A percentile compares a stretch with the other conserved stretches of the same genome.
These are phyloP conservation scores for Boechera stricta DNA, from an alignment of 345 rosid species.

Conservation along the genomic window DNA sequence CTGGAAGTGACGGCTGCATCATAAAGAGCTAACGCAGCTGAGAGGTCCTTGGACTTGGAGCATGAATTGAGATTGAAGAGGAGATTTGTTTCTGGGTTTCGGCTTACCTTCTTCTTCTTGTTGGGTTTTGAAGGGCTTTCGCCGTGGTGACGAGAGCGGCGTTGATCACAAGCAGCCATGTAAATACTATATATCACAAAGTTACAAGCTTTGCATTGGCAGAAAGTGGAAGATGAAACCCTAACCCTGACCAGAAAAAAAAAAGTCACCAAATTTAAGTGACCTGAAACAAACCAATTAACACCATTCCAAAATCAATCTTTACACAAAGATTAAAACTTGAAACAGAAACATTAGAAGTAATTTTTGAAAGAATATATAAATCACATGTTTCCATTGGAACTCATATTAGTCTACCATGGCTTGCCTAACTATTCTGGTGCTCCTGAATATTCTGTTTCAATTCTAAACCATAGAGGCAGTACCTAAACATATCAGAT, in stretches of 20 bases:
- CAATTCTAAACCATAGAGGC: no score
- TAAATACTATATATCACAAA: not conserved
- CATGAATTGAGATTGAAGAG: slow-evolving; percentile 61
- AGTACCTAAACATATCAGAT: no score
- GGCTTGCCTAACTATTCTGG: no score
- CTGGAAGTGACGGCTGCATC: slow-evolving; percentile 51
- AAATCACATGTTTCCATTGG: no score
- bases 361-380: no score
- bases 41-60: slow-evolving; percentile 69
- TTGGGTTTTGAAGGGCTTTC: slow-evolving; percentile 39
- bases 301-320: slow-evolving; percentile 19
- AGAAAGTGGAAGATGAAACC: slow-evolving; percentile 12
- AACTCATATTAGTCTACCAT: no score
- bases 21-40: slow-evolving; percentile 68
- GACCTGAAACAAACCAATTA: not conserved
- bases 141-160: slow-evolving; percentile 16
- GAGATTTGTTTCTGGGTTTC: slow-evolving; percentile 61
- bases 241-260: not conserved
- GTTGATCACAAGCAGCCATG: slow-evolving; percentile 47
- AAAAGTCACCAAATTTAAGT: not conserved
- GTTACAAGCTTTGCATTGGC: slow-evolving; percentile 33
- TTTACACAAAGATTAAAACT: not conserved
- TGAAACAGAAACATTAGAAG: not conserved
- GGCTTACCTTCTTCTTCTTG: slow-evolving; percentile 54
- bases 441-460: no score